These are phyloP conservation scores for Globisporangium cylindrosporum DNA, from an alignment of 352 stramenopile genomes.

Conservation along the genomic window DNA sequence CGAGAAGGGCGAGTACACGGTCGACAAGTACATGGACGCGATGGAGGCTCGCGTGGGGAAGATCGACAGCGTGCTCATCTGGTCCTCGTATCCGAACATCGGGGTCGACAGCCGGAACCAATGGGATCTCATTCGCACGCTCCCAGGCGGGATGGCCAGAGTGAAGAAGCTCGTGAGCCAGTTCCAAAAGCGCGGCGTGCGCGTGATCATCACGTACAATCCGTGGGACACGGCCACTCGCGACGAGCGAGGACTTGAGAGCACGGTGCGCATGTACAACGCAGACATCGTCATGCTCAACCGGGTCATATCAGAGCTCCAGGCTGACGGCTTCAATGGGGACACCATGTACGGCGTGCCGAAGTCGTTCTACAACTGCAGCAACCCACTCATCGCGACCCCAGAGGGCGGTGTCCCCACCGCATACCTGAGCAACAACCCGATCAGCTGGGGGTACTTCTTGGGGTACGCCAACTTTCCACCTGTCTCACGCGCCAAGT, in stretches of 20 bases:
- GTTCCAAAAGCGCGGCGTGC: constrained; percentile 58
- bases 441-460: constrained; percentile 84
- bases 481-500: constrained; percentile 69
- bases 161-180: constrained; percentile 46
- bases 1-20: constrained; percentile 51
- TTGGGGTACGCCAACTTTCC: constrained; percentile 64
- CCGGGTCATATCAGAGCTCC: constrained; percentile 31
- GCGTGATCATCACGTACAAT: constrained; percentile 81
- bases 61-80: constrained; percentile 82
- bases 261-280: constrained; percentile 64
- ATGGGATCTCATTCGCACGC: constrained; percentile 61
- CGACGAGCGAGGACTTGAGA: constrained; percentile 47
- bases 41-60: constrained; percentile 53
- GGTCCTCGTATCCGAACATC: constrained; percentile 80
- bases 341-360: constrained; percentile 89
- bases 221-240: constrained; percentile 79
- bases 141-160: constrained; percentile 49
- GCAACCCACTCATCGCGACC: constrained; percentile 41
- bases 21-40: constrained; percentile 60
- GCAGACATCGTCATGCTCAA: constrained; percentile 63
- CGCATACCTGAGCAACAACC: constrained; percentile 58
- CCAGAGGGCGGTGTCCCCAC: constrained; percentile 71
- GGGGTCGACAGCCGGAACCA: constrained; percentile 85
- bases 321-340: constrained; percentile 81
- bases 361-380: constrained; percentile 79